Evolutionary conservation across 441 rosid species (phyloP).

Genomic region (Syzygium malaccense): DNA sequence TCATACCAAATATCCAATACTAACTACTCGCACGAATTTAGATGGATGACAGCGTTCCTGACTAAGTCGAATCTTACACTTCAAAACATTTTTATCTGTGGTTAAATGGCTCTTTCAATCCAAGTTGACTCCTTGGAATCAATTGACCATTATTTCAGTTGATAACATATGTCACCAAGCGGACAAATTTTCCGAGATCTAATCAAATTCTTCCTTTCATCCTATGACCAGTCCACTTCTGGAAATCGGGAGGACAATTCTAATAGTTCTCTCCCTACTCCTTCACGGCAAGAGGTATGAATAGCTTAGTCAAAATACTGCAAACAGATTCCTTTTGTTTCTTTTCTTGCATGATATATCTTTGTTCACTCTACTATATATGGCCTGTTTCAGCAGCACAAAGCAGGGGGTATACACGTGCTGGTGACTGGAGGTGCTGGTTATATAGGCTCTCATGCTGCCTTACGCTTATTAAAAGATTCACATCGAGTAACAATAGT

Average conservation of each 20-base stretch:
- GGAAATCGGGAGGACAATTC: neutral
- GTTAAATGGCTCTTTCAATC: neutral
- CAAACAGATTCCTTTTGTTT: neutral
- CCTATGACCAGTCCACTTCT: neutral
- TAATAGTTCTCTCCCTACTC: neutral
- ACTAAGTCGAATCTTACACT: neutral
- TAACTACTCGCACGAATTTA: neutral
- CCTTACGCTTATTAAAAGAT: conserved; percentile 71
- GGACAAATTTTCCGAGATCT: neutral
- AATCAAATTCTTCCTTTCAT: neutral
- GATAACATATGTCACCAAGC: neutral
- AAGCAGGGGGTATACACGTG: conserved; percentile 73
- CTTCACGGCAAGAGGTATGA: neutral
- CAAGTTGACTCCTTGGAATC: neutral
- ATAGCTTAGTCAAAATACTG: neutral
- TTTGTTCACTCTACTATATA: neutral
- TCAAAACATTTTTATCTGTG: neutral
- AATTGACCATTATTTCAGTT: neutral
- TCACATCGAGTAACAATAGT: conserved; percentile 86
- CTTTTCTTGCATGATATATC: neutral
- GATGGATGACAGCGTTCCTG: neutral
- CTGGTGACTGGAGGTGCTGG: conserved; percentile 98
- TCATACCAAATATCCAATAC: neutral
- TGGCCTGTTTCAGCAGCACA: conserved; percentile 15
- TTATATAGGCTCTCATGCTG: conserved; percentile 92